Base-by-base conservation (phyloP, 345 rosid genomes). In the Nasturtium officinale region DNA sequence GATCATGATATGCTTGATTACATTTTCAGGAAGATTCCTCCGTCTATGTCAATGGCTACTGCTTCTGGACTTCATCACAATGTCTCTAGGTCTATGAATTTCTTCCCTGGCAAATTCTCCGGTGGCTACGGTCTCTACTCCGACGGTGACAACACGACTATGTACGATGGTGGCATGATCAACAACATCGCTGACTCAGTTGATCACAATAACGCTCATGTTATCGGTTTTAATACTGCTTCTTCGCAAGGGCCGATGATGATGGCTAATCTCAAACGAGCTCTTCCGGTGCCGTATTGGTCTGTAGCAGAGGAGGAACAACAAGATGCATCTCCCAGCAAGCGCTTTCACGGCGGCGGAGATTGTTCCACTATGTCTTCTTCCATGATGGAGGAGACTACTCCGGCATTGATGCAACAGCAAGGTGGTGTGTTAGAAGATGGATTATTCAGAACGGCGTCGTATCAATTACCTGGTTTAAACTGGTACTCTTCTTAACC, bases 401-500 rank as follows among this genome's bases (percentile, higher is more conserved):
- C 56, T 20, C 67, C 23, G 10, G 40, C 72, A 40, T 13, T 76
- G 73, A 58, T 71, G 80, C 77, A 71, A 65, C 80, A 77, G 4
- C 79, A 76, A 69, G 71, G 71, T 63, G 96, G 87, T 47, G 76
- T 89, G 25, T 12, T 85, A 13, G 87, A 87, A 5, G 91, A 90
- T 43, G 89, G 84, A 2, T 56, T 79, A 40, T 83, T 80, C 64
- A 80, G 91, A 74, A 84, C 86, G 71, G 38, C 79, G 54, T 80
- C 87, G 18, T 86, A 80, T 54, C 97, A 87, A 32, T 65, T 87
- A 58, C 75, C 88, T 2, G 96, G 92, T 32, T 72, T 90, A 74
- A 94, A 87, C 77, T 90, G 97, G 96, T 86, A 85, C 85, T 40
- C 91, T 54, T 87, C 82, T 71, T 70, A 30, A 75, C 67, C 29